These are phyloP conservation scores for Metschnikowia lochheadii DNA, from an alignment of 805 yeast species.

Conservation along the genomic window DNA sequence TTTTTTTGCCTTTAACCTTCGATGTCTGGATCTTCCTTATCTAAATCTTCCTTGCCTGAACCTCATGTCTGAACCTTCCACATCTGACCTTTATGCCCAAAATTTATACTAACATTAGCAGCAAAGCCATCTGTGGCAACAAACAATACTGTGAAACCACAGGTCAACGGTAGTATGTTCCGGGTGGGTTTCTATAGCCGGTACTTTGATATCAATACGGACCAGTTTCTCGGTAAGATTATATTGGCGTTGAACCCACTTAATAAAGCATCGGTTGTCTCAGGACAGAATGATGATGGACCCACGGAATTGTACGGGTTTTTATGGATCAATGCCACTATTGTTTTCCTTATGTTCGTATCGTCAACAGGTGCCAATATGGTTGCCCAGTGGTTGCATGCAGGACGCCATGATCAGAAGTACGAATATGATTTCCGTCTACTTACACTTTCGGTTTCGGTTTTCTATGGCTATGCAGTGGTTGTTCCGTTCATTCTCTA, in stretches of 20 bases:
- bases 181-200: conserved; percentile 52
- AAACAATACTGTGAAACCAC: neutral
- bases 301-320: conserved; percentile 76
- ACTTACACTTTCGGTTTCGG: conserved; percentile 61
- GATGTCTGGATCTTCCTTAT: neutral
- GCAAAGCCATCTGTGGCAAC: neutral
- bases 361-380: conserved; percentile 67
- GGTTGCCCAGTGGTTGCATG: conserved; percentile 52
- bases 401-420: conserved; percentile 31
- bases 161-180: conserved; percentile 36
- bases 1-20: no score
- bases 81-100: no score
- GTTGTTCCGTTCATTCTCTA: conserved; percentile 57
- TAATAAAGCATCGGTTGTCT: conserved; percentile 20
- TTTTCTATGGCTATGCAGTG: conserved; percentile 75
- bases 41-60: neutral
- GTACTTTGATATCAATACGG: conserved; percentile 67
- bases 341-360: conserved; percentile 69
- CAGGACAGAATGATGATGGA: conserved; percentile 25
- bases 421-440: conserved; percentile 59
- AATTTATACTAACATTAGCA: neutral
- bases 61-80: no score
- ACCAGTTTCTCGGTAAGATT: conserved; percentile 54
- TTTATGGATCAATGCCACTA: conserved; percentile 84
- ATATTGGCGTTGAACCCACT: conserved; percentile 56